Base-by-base conservation (phyloP, 345 rosid species). In the Gossypium raimondii region DNA sequence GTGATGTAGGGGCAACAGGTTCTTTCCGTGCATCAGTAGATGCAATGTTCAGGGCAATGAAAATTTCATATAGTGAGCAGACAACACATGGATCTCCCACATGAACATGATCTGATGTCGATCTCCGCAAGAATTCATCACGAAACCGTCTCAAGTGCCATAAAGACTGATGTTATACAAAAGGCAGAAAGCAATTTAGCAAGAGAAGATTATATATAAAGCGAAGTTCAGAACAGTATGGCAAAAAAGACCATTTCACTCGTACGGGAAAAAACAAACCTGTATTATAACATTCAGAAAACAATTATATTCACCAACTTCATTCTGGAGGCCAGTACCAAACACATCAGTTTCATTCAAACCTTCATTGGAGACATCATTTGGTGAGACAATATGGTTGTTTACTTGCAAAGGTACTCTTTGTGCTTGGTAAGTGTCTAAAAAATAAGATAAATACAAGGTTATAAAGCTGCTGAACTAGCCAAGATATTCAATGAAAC, bases 251-350 rank as follows among this genome's bases (percentile, higher is more conserved):
- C 24, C 25, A n/a, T 24, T 11, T n/a, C 27, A 55, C 3, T 18
- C 27, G 10, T 34, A 9, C 12, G 48, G 34, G 4, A 45, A 25
- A 27, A 74, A 64, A 20, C 67, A 10, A 68, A 95, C 98, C 97
- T 95, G 99, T 84, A 95, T 95, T 81, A 95, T 93, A 62, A 95
- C 99, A 76, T 95, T 95, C 67, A 95, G 83, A 87, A 95, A 95
- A 84, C 99, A 95, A 81, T 93, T 95, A 80, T 95, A 93, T 86
- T 95, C 98, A 27, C 99, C 99, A 81, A 89, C 84, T 82, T 93
- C 94, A 81, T 95, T 95, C 88, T 89, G 90, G 80, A 95, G 86
- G 67, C 99, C 98, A 56, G 92, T 84, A 64, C 99, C 99, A 77
- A 86, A 68, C 63, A 84, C 65, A 77, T 86, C 89, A 81, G 72